Percentiles rank a stretch among this genome's conserved stretches.
Evolutionary conservation across 2,329 filamentous ascomycete genomes (phyloP).

Genomic region (Penicillium sp.): DNA sequence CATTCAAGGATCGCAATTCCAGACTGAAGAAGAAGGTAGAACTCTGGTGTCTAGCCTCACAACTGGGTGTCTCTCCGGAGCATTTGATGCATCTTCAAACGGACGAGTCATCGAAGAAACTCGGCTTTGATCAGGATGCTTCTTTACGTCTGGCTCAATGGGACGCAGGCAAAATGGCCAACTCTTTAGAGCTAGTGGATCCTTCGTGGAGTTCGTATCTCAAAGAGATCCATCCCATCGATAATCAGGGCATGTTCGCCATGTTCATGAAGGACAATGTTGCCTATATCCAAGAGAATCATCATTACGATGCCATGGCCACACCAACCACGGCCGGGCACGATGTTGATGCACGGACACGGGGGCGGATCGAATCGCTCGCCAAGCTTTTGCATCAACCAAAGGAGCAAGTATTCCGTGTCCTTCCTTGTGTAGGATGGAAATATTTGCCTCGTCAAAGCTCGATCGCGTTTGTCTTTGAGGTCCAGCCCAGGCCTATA

Average conservation of each 20-base stretch:
- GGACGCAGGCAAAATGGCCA: conserved; percentile 6
- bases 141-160: conserved; percentile 11
- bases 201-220: conserved; percentile 7
- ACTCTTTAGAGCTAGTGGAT: conserved; percentile 5
- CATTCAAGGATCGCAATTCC: conserved; percentile 13
- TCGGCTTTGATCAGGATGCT: conserved; percentile 13
- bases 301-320: conserved; percentile 5
- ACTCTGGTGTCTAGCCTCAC: conserved; percentile 13
- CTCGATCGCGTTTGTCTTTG: conserved; percentile 14
- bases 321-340: neutral
- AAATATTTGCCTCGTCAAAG: conserved; percentile 12
- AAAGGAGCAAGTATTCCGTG: conserved; percentile 13
- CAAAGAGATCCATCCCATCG: conserved; percentile 6
- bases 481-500: conserved; percentile 14
- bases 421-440: conserved; percentile 13
- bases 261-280: conserved; percentile 7
- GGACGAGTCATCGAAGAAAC: conserved; percentile 6
- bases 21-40: conserved; percentile 14
- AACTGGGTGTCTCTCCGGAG: conserved; percentile 11
- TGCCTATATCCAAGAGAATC: conserved; percentile 14
- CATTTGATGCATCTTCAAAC: conserved; percentile 15
- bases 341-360: conserved; percentile 6
- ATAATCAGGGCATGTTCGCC: conserved; percentile 14
- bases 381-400: conserved; percentile 15
- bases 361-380: conserved; percentile 8